phyloP scores from a whole-genome alignment of 495 filamentous ascomycete species.

The Rostrohypoxylon terebratum region DNA sequence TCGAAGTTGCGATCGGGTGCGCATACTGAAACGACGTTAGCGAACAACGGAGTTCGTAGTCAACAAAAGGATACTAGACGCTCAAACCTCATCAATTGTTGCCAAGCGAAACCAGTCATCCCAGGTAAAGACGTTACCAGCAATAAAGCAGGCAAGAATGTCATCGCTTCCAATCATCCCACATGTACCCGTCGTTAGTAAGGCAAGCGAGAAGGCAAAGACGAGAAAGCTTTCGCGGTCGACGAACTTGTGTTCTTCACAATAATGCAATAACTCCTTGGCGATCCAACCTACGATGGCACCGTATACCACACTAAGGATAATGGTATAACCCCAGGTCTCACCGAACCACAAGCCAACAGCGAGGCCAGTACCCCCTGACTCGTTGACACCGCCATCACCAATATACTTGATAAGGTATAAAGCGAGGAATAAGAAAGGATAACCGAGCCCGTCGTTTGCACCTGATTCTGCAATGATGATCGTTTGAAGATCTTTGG shows the following conservation, averaged over 20 bases:
- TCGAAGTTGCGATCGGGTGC: not conserved
- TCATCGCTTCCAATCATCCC: constrained; percentile 94
- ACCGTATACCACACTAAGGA: constrained; percentile 84
- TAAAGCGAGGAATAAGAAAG: constrained; percentile 86
- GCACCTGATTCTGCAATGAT: constrained; percentile 92
- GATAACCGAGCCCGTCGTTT: constrained; percentile 94
- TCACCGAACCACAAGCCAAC: constrained; percentile 88
- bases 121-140: constrained; percentile 90
- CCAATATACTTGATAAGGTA: constrained; percentile 83
- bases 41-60: not conserved
- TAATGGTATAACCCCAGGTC: constrained; percentile 85
- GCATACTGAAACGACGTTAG: constrained; percentile 35
- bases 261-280: constrained; percentile 84
- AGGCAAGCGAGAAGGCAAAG: constrained; percentile 64
- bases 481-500: constrained; percentile 82
- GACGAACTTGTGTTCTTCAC: constrained; percentile 83
- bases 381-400: constrained; percentile 57
- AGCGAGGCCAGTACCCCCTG: constrained; percentile 72
- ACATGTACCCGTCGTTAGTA: constrained; percentile 88
- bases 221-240: constrained; percentile 92
- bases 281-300: constrained; percentile 81
- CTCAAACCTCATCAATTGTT: constrained; percentile 76
- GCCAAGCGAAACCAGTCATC: constrained; percentile 94
- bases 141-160: constrained; percentile 92
- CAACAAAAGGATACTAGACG: not conserved